These are phyloP conservation scores for Erodium maritimum DNA, from an alignment of 345 rosid species.

Conservation along the genomic window DNA sequence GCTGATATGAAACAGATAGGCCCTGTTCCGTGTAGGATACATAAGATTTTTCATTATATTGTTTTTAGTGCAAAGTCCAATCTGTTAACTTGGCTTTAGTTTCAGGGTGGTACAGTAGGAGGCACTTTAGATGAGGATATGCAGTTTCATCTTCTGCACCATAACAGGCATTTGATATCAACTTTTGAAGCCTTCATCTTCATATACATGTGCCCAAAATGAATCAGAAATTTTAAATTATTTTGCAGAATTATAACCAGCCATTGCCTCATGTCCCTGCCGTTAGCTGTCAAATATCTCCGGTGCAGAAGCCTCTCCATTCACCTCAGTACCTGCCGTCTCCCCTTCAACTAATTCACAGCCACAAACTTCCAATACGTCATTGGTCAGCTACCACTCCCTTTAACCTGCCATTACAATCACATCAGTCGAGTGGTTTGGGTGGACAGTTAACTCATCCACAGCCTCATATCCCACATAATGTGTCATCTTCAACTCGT, in stretches of 20 bases:
- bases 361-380: conserved; percentile 18
- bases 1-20: no score
- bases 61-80: neutral
- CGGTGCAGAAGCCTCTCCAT: conserved; percentile 45
- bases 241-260: conserved; percentile 31
- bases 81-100: conserved; percentile 6
- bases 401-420: conserved; percentile 29
- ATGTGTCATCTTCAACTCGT: conserved; percentile 32
- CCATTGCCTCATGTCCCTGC: conserved; percentile 34
- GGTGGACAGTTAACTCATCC: conserved; percentile 40
- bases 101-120: conserved; percentile 37
- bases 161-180: conserved; percentile 33
- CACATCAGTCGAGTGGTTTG: conserved; percentile 39
- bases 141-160: conserved; percentile 32
- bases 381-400: conserved; percentile 25
- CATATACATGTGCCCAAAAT: conserved; percentile 4
- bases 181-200: neutral
- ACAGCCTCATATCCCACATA: conserved; percentile 55
- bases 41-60: no score
- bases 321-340: conserved; percentile 48
- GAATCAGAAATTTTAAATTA: neutral
- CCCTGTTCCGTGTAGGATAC: neutral
- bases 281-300: conserved; percentile 47
- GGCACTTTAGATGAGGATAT: conserved; percentile 39
- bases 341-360: conserved; percentile 38